Conservation (phyloP, 495 filamentous ascomycete genomes). For the Pyronema domesticum region DNA sequence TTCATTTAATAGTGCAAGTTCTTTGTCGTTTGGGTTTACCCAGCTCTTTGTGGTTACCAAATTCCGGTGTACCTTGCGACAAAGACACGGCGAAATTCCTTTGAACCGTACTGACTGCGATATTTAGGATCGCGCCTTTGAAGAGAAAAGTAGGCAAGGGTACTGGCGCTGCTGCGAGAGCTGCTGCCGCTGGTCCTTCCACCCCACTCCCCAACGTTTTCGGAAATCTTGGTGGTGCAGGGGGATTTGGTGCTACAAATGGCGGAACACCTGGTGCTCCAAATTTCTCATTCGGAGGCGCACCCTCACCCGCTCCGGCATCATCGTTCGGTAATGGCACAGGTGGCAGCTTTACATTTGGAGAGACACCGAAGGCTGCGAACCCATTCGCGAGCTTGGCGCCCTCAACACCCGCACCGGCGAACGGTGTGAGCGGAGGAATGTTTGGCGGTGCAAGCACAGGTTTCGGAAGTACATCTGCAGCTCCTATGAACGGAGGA, state of each 20-base stretch:
- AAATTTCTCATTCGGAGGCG: conserved; percentile 3
- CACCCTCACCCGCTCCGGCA: conserved; percentile 7
- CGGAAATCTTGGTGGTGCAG: conserved; percentile 4
- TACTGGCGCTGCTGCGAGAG: neutral
- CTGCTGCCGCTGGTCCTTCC: conserved; percentile 10
- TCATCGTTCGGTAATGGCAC: conserved; percentile 16
- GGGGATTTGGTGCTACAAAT: conserved; percentile 10
- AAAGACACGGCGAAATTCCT: neutral
- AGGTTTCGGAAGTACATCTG: neutral
- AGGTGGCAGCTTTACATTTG: conserved; percentile 14
- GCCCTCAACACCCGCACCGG: conserved; percentile 10
- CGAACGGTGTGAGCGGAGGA: conserved; percentile 7
- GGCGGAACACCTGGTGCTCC: conserved; percentile 5
- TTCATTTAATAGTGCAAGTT: neutral
- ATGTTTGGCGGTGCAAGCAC: neutral
- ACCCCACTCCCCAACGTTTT: conserved; percentile 18
- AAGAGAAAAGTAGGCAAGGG: conserved; percentile 10
- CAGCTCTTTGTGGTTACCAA: neutral
- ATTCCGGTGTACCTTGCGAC: neutral
- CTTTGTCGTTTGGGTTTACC: neutral
- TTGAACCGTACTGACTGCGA: conserved; percentile 4
- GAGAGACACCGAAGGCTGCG: conserved; percentile 10
- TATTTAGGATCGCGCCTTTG: conserved; percentile 19
- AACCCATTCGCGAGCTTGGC: conserved; percentile 15
- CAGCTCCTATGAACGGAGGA: neutral